A percentile compares a stretch with the other conserved stretches of the same genome.
These are phyloP conservation scores for Cercospora sp. DNA, from an alignment of 2,329 filamentous ascomycete genomes.

Conservation along the genomic window DNA sequence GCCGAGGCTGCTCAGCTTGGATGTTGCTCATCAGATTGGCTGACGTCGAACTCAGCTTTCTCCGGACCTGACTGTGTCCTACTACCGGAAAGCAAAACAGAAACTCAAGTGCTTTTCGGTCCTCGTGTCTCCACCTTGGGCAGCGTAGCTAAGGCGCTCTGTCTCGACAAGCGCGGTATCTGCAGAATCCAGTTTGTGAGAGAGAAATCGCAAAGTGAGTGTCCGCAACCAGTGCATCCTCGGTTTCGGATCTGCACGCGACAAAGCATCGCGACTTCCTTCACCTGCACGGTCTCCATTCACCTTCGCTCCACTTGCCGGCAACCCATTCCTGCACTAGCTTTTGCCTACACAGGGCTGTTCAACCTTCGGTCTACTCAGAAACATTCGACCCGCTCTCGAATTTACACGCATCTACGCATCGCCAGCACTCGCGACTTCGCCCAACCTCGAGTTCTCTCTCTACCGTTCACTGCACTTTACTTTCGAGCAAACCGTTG, in stretches of 20 bases:
- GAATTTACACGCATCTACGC: neutral
- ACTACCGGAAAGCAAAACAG: neutral
- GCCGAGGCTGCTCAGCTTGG: constrained; percentile 3
- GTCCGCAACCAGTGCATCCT: neutral
- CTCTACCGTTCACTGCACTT: neutral
- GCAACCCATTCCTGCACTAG: neutral
- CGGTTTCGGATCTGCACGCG: constrained; percentile 6
- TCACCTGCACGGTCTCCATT: constrained; percentile 1
- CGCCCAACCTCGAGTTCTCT: neutral
- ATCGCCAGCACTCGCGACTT: constrained; percentile 4
- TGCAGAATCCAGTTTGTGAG: neutral
- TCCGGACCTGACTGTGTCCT: neutral
- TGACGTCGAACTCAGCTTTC: constrained; percentile 16
- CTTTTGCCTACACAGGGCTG: neutral
- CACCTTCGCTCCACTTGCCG: neutral
- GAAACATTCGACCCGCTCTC: neutral
- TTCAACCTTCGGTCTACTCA: neutral
- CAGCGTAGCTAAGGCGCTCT: neutral
- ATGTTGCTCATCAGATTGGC: neutral
- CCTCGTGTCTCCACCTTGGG: neutral
- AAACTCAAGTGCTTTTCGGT: neutral
- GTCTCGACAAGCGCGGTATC: neutral
- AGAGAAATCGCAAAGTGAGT: neutral
- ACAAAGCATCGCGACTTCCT: constrained; percentile 11
- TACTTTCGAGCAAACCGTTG: neutral